These are phyloP conservation scores for Auricularia sp. DNA, from an alignment of 768 basidiomycete species.

Conservation along the genomic window DNA sequence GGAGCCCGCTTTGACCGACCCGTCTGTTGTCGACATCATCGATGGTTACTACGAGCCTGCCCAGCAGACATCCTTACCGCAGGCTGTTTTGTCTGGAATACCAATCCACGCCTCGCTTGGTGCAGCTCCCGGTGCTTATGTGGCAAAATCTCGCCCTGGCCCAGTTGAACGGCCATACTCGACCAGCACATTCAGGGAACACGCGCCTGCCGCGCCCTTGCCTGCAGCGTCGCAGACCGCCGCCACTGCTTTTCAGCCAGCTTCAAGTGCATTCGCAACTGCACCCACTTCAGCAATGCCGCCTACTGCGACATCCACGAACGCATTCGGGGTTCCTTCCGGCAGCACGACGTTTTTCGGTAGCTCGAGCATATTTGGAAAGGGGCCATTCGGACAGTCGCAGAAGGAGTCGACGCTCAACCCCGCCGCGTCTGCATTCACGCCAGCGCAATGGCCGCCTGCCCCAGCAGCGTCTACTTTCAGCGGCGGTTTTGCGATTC, in stretches of 20 bases:
- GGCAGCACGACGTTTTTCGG: no score
- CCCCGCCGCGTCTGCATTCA: slow-evolving; percentile 10
- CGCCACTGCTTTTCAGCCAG: no score
- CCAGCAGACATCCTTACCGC: slow-evolving; percentile 48
- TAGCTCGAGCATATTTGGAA: background rate
- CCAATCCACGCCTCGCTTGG: slow-evolving; percentile 10
- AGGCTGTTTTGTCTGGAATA: slow-evolving; percentile 60
- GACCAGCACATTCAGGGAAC: slow-evolving; percentile 21
- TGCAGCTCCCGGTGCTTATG: slow-evolving; percentile 11
- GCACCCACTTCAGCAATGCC: background rate
- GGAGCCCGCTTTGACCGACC: slow-evolving; percentile 44
- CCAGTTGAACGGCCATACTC: slow-evolving; percentile 17
- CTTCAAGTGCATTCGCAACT: background rate
- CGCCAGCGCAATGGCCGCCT: slow-evolving; percentile 2
- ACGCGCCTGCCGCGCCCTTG: slow-evolving; percentile 12
- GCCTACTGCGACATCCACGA: background rate
- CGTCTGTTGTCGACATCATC: slow-evolving; percentile 53
- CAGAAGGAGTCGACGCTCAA: slow-evolving; percentile 5
- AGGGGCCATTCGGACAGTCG: background rate
- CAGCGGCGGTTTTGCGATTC: no score
- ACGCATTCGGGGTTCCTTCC: background rate
- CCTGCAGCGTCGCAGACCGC: slow-evolving; percentile 8
- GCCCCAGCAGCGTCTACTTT: slow-evolving; percentile 1
- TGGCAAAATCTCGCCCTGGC: slow-evolving; percentile 18
- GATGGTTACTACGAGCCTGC: slow-evolving; percentile 47